Conservation (phyloP, 2,329 filamentous ascomycete genomes). For the Ramularia collo-cygni region DNA sequence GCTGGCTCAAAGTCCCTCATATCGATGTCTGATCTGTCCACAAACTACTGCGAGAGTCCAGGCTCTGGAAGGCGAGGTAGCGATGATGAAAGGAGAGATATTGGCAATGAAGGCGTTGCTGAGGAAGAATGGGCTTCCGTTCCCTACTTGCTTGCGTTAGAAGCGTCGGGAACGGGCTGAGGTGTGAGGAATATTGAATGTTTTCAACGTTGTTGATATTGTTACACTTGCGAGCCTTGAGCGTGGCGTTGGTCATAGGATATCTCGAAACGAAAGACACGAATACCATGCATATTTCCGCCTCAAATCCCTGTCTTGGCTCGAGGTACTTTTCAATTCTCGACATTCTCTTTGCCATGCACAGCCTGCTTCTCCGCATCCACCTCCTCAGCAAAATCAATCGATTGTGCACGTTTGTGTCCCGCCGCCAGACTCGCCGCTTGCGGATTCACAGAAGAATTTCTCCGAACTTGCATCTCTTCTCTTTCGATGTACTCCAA, state of each 20-base stretch:
- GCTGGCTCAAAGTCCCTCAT: conserved; percentile 1
- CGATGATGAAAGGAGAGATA: conserved; percentile 23
- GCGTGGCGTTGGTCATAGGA: neutral
- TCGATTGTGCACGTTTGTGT: conserved; percentile 5
- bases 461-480: conserved; percentile 30
- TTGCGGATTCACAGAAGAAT: conserved; percentile 32
- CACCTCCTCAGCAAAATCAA: neutral
- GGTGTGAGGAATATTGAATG: neutral
- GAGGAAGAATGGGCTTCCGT: conserved; percentile 17
- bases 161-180: conserved; percentile 2
- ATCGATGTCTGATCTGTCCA: conserved; percentile 12
- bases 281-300: neutral
- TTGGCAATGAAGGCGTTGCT: conserved; percentile 21
- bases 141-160: conserved; percentile 17
- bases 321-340: neutral
- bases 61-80: conserved; percentile 21
- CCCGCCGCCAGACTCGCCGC: conserved; percentile 19
- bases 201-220: neutral
- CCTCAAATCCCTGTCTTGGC: too few relatives aligned
- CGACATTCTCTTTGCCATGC: conserved; percentile 6
- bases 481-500: conserved; percentile 44
- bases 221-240: neutral
- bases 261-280: too few relatives aligned
- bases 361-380: conserved; percentile 1
- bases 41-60: conserved; percentile 16